Evolutionary conservation across 139 green algal genomes (phyloP).

Genomic region (Marvania coccoides): DNA sequence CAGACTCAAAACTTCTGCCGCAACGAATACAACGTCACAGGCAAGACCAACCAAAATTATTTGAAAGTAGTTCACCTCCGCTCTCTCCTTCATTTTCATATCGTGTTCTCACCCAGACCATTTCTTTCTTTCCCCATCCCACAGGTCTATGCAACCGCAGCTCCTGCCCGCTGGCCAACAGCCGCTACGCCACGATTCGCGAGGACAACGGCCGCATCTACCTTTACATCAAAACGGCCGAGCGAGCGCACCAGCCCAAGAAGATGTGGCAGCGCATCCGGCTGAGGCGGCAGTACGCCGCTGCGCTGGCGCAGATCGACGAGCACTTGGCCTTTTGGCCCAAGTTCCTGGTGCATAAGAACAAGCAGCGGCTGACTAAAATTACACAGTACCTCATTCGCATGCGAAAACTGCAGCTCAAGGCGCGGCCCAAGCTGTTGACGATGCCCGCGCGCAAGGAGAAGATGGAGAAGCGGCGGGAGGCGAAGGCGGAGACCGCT

Average conservation of each 20-base stretch:
- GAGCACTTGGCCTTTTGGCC: conserved; percentile 86
- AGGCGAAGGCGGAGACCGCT: conserved; percentile 87
- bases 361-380: conserved; percentile 99
- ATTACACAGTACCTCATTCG: conserved; percentile 99
- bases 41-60: background rate
- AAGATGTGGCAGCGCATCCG: conserved; percentile 93
- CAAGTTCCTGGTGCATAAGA: conserved; percentile 99
- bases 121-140: background rate
- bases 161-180: conserved; percentile 94
- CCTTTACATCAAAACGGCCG: conserved; percentile 95
- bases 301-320: conserved; percentile 72
- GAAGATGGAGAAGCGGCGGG: conserved; percentile 70
- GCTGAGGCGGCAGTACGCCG: conserved; percentile 78
- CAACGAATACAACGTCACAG: conserved; percentile 98
- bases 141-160: conserved; percentile 85
- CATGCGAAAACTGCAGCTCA: conserved; percentile 82
- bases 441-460: conserved; percentile 71
- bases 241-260: conserved; percentile 90
- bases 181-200: conserved; percentile 84
- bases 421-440: conserved; percentile 73
- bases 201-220: conserved; percentile 79
- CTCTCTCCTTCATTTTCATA: background rate
- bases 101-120: background rate
- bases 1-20: conserved; percentile 92
- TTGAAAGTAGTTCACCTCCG: background rate